Evolutionary conservation across 257 asterid genomes (phyloP).

Genomic region (Solanum lycopersicoides): DNA sequence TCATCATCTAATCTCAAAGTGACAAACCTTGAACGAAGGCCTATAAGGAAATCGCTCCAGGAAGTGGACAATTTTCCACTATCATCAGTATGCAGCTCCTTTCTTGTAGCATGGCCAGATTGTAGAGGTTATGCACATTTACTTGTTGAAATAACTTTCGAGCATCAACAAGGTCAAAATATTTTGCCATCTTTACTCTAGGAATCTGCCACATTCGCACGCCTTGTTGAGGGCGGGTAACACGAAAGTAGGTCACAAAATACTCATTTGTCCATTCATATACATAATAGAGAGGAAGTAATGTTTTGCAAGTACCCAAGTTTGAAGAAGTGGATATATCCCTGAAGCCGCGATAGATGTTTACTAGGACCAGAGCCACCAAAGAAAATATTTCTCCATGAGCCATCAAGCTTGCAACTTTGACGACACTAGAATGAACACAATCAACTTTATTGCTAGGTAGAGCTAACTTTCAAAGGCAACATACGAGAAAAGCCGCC

Average conservation of each 20-base stretch:
- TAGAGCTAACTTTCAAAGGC: no score
- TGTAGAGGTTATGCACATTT: background rate
- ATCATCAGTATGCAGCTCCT: no score
- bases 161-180: background rate
- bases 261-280: background rate
- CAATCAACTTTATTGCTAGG: no score
- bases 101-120: background rate
- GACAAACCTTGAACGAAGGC: no score
- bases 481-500: background rate
- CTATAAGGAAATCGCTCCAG: no score
- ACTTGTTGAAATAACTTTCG: background rate
- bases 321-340: background rate
- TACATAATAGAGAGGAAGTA: background rate
- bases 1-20: no score
- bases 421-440: background rate
- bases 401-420: background rate
- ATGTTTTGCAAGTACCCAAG: background rate
- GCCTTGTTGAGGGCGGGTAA: background rate
- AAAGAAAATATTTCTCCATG: background rate
- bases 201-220: background rate
- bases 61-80: no score
- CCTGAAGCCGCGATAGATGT: background rate
- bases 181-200: background rate
- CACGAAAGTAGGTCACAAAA: background rate
- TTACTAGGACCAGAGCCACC: background rate